Conservation (phyloP, 73 alveolate species). For the Blepharisma japonicum region DNA sequence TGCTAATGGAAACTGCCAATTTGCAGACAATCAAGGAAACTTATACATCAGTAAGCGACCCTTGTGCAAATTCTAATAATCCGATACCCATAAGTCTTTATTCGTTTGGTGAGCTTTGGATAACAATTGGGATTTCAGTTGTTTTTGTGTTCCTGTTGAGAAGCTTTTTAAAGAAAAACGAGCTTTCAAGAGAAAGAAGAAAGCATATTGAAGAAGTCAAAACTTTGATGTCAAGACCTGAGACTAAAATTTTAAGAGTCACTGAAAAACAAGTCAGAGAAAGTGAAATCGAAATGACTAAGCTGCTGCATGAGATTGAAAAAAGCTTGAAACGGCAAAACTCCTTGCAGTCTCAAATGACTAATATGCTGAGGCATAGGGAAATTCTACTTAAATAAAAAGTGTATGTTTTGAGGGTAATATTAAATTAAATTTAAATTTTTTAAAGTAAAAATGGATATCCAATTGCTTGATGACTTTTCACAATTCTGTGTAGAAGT, state of each 20-base stretch:
- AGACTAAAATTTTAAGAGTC: constrained; percentile 12
- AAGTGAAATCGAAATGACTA: not conserved
- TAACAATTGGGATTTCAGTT: not conserved
- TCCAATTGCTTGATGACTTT: no score
- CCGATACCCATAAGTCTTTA: not conserved
- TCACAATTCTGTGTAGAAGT: no score
- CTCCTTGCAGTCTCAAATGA: no score
- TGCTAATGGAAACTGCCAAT: not conserved
- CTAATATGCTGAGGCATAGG: no score
- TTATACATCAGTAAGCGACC: not conserved
- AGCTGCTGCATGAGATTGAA: not conserved
- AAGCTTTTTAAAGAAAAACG: not conserved
- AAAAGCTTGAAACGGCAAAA: not conserved
- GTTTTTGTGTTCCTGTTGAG: not conserved
- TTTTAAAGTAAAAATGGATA: no score
- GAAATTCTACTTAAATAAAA: no score
- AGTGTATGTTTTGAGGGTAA: no score
- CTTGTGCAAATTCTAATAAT: not conserved
- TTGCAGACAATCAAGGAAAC: not conserved
- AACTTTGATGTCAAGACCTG: constrained; percentile 5
- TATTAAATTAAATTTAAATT: no score
- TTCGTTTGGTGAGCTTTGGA: not conserved
- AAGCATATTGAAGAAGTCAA: not conserved
- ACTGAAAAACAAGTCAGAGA: constrained; percentile 9
- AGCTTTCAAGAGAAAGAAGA: not conserved